Evolutionary conservation across 179 eudicot species (phyloP), one percentile per base, ranked within the genome.

Genomic region (Spinacia oleracea): DNA sequence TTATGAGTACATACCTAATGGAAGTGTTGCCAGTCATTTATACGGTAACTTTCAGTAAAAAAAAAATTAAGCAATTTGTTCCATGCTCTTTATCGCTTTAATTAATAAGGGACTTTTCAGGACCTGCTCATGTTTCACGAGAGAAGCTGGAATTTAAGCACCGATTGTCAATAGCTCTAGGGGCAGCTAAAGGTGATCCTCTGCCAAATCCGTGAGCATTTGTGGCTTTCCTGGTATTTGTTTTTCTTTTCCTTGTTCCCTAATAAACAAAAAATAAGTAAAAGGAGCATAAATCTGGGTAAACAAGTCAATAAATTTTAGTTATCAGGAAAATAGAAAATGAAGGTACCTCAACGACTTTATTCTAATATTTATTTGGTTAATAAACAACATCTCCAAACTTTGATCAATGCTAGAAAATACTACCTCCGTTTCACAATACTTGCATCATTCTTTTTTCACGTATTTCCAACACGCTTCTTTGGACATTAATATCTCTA

Each of bases 101-200:
- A 71, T 76, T 63, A 50, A 75, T 34, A 60, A 27, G 69, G 34
- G 64, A 66, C 21, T 80, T 75, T 73, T 48, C 86, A 96, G 97
- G 98, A 46, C 84, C 90, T 73, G 88, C 90, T 83, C 90, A 87
- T 79, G 92, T 84, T 77, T 85, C 97, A 21, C 81, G 83, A 74
- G 99, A 96, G 87, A 96, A 90, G 87, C 89, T 96, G 80, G 99
- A 96, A 85, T 96, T 96, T 88, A 96, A 93, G 93, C 95, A 90
- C 83, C 87, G 99, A 84, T 93, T 96, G 81, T 81, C 98, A 29
- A 91, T 96, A 87, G 99, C 99, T 85, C 87, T 96, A 76, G 99
- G 98, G 84, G 98, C 98, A 84, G 98, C 98, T 91, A 95, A 95
- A 95, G 98, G 98, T 95, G 98, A 95, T 91, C 97, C 81, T 91